Evolutionary conservation across 2,329 filamentous ascomycete species (phyloP).

Genomic region (Fusarium marasasianum): DNA sequence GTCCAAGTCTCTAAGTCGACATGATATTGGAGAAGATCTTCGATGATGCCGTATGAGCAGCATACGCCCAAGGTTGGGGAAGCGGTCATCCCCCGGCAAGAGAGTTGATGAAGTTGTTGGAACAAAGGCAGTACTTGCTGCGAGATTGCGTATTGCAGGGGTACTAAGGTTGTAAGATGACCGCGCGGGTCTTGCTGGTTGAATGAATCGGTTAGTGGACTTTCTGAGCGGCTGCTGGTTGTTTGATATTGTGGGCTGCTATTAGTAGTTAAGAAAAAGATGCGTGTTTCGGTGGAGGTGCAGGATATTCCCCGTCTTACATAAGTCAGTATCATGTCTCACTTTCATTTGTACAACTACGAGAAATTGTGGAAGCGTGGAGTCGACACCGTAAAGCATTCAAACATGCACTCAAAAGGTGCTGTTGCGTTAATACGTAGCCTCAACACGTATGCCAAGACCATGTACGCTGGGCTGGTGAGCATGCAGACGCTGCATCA

Average conservation of each 20-base stretch:
- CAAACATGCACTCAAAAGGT: not conserved
- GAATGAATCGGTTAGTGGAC: not conserved
- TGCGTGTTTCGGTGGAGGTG: rapidly evolving
- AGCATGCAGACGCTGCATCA: too few relatives aligned
- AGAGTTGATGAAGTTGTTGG: not conserved
- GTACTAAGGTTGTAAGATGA: not conserved
- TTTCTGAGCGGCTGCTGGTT: not conserved
- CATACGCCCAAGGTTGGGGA: not conserved
- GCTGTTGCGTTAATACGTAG: not conserved
- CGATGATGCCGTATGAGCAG: not conserved
- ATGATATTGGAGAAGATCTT: not conserved
- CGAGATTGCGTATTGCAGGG: not conserved
- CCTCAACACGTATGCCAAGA: not conserved
- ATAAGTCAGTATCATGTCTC: too few relatives aligned
- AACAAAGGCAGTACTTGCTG: not conserved
- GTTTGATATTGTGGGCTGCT: not conserved
- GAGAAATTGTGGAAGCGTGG: not conserved
- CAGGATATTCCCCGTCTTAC: not conserved
- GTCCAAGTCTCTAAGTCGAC: not conserved
- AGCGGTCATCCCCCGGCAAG: rapidly evolving
- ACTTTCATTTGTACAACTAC: not conserved
- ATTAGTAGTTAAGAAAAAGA: not conserved
- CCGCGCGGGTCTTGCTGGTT: not conserved
- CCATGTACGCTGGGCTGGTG: not conserved
- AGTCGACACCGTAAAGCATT: not conserved